Evolutionary conservation across 768 basidiomycete genomes (phyloP), one percentile per base, ranked within the genome.

Genomic region (Rubroboletus satanas): DNA sequence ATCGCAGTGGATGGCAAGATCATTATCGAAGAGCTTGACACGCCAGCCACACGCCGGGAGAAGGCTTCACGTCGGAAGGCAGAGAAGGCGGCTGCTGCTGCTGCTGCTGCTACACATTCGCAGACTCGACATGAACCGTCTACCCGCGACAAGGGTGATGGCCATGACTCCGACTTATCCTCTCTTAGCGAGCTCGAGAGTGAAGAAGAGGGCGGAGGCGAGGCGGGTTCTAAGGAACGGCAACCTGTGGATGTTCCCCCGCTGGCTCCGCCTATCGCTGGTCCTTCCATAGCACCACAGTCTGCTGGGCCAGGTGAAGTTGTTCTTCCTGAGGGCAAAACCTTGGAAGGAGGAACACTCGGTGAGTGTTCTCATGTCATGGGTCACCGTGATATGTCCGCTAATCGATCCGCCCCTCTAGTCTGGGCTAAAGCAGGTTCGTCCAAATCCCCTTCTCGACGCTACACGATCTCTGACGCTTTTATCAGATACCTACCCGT

Each of bases 371-470:
- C 10, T 7, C 28, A 37, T 31, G 23, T 42, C 31, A 36, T 35
- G 15, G n/a, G 17, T 28, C 31, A 15, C 15, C 7, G 32, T 11
- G 11, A 29, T 26, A 7, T n/a, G 14, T 42, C 18, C 17, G 7
- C 45, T 60, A 14, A 59, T 32, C 43, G 0, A 43, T 49, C n/a
- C 23, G 37, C 36, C 1, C 52, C 10, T 23, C 17, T 18, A 91
- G 93, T 94, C 0, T 95, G 93, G 92, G 91, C 88, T 0, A 93
- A 93, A 77, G 74, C 81, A 52, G 75, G 87, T 86, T 60, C 56
- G 83, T 60, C 28, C 7, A 17, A 43, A 26, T 3, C 7, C 9
- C 1, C 41, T 31, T 29, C 8, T 18, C 2, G 12, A 9, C 15
- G 8, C 4, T 2, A 23, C 5, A 18, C 29, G 15, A 33, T 15